Evolutionary conservation across 192 early-diverging fungal species (phyloP), one percentile per base, ranked within the genome.

Genomic region (Backusella parvicylindrica): DNA sequence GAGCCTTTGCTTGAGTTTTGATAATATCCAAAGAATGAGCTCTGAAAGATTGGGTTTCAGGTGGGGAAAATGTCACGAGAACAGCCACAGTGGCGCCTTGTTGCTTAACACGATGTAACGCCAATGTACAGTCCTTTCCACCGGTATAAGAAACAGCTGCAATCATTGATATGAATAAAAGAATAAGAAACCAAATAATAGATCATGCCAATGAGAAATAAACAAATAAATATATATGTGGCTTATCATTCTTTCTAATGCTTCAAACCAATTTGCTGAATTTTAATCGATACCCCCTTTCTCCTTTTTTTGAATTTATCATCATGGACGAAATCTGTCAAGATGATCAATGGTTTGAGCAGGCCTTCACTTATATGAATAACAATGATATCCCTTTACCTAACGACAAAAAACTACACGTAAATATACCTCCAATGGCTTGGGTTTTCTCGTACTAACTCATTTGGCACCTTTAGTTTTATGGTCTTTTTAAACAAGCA

Each of bases 81-180:
- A 86, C 71, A 0, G 83, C 82, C 0, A 86, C 78, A 6, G 82
- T 71, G 2, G 70, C 75, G 16, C 75, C 77, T 47, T 81, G 79
- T 13, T 81, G 77, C 7, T 82, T 70, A 3, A 82, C 74, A 26
- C 81, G 33, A 41, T 85, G 82, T 37, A 89, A 53, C 13, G 87
- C 83, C 37, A 90, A 71, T 37, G 84, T 82, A 40, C 84, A 89
- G 75, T 90, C 89, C 79, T 90, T 90, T 30, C 89, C 89, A 47
- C 89, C 89, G 3, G 89, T 90, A 74, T 86, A 90, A 35, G 83
- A 85, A 21, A 90, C 70, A 12, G 86, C 89, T 1, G 83, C 86
- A 21, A 33, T 26, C 41, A 13, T 40, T 50, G 43, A 50, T 18
- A 15, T 6, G 13, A n/a, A 43, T 26, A 40, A 68, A 36, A 38